Base-by-base conservation (phyloP, 2,329 filamentous ascomycete genomes). In the Balansia obtecta region DNA sequence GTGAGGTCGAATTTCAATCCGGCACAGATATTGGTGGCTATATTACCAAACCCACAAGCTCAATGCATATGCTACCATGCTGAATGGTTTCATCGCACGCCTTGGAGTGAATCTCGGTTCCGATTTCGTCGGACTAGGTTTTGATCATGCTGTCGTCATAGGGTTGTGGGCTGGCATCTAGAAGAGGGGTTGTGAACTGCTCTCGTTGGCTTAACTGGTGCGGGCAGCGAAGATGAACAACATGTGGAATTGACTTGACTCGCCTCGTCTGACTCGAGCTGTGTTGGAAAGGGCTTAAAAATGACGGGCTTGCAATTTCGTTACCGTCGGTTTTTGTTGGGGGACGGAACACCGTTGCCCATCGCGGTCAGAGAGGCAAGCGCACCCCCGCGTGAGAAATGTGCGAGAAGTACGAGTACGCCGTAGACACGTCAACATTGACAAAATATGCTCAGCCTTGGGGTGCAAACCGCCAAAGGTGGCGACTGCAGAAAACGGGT, bases 371-470 rank as follows among this genome's bases (percentile, higher is more conserved):
- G 12, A 6, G 12, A 43, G 40, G 27, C 33, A 41, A 51, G 41
- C 32, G 38, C 18, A 16, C 45, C 43, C 40, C 50, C 41, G 34
- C 45, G 45, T 51, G 30, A 15, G 6, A 37, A 37, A 43, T n/a
- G 27, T 27, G 8, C 27, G 27, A 27, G 7, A 27, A 27, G 50
- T 45, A 27, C 33, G 40, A 48, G 46, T 44, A 45, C 34, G 34
- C n/a, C 45, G 44, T 41, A 40, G 50, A 51, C 50, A 51, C 50
- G 50, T 51, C 50, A 51, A 45, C 50, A 27, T 27, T 27, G 27
- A 27, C 27, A 20, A 40, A 38, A 32, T 39, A 51, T 33, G 49
- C 22, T 33, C 46, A 30, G 16, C 30, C 40, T 27, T 38, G 15
- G 15, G 37, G 32, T 22, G 39, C 38, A 50, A 37, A 40, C 32